Conservation (phyloP, 2,329 filamentous ascomycete genomes). For the Penicillium fuscoglaucum region DNA sequence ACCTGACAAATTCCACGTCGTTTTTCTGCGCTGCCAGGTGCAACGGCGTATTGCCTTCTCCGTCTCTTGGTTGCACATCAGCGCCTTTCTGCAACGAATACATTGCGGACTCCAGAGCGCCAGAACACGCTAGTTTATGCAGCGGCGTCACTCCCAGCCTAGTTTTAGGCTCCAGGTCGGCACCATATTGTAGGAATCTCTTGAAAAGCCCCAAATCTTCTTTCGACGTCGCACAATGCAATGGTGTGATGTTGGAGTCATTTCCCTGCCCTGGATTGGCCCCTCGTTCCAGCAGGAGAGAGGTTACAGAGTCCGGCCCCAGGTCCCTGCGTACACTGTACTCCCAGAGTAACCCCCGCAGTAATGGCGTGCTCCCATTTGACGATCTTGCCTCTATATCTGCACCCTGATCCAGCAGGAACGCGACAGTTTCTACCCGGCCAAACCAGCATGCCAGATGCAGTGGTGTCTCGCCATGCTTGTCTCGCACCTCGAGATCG, state of each 20-base stretch:
- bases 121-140: neutral
- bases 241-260: neutral
- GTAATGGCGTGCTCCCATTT: slow-evolving; percentile 12
- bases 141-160: slow-evolving; percentile 1
- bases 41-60: slow-evolving; percentile 1
- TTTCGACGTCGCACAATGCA: neutral
- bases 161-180: neutral
- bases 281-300: slow-evolving; percentile 8
- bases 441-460: slow-evolving; percentile 10
- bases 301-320: neutral
- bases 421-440: neutral
- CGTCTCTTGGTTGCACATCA: slow-evolving; percentile 3
- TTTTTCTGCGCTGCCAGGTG: slow-evolving; percentile 1
- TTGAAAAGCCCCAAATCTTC: neutral
- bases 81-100: slow-evolving; percentile 3
- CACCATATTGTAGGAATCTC: slow-evolving; percentile 6
- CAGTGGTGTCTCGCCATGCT: slow-evolving; percentile 5
- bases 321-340: neutral
- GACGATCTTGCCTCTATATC: slow-evolving; percentile 9
- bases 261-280: neutral
- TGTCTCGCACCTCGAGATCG: slow-evolving; percentile 2
- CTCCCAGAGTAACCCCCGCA: slow-evolving; percentile 2
- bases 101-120: neutral
- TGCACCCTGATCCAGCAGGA: slow-evolving; percentile 15
- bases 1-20: neutral